Evolutionary conservation across 2,329 filamentous ascomycete genomes (phyloP).

Genomic region (Reticulascus tulasneorum): DNA sequence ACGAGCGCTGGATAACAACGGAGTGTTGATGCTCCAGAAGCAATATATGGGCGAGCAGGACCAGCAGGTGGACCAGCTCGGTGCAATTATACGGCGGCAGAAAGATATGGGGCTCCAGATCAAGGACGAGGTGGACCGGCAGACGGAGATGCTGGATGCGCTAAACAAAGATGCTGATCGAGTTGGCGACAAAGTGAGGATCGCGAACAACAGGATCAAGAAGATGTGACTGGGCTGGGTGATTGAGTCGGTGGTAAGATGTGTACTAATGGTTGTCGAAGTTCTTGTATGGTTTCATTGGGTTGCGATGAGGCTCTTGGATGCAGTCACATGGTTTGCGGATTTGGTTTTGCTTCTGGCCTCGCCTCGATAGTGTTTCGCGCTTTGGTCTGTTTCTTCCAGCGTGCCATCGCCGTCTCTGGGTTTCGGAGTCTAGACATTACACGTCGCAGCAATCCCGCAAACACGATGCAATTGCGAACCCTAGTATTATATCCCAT

Average conservation of each 20-base stretch:
- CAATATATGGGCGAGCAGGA: constrained; percentile 75
- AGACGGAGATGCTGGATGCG: constrained; percentile 66
- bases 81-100: constrained; percentile 66
- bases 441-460: too few relatives aligned
- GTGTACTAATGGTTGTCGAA: constrained; percentile 23
- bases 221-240: constrained; percentile 51
- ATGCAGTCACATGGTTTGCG: constrained; percentile 15
- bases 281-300: constrained; percentile 27
- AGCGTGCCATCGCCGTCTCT: too few relatives aligned
- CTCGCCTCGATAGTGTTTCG: background rate
- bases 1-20: constrained; percentile 70
- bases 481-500: too few relatives aligned
- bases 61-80: constrained; percentile 63
- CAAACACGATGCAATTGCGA: too few relatives aligned
- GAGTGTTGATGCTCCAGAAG: constrained; percentile 69
- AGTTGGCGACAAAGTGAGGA: constrained; percentile 63
- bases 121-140: constrained; percentile 66
- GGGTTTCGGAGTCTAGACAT: too few relatives aligned
- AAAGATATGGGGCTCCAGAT: constrained; percentile 76
- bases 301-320: constrained; percentile 18
- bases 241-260: constrained; percentile 19
- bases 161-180: constrained; percentile 64
- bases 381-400: too few relatives aligned
- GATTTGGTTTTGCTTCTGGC: constrained; percentile 13
- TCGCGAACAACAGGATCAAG: constrained; percentile 68